A percentile compares a stretch with the other conserved stretches of the same genome.
phyloP scores from a whole-genome alignment of 2,329 filamentous ascomycete genomes.

The Hymenoscyphus albidus region DNA sequence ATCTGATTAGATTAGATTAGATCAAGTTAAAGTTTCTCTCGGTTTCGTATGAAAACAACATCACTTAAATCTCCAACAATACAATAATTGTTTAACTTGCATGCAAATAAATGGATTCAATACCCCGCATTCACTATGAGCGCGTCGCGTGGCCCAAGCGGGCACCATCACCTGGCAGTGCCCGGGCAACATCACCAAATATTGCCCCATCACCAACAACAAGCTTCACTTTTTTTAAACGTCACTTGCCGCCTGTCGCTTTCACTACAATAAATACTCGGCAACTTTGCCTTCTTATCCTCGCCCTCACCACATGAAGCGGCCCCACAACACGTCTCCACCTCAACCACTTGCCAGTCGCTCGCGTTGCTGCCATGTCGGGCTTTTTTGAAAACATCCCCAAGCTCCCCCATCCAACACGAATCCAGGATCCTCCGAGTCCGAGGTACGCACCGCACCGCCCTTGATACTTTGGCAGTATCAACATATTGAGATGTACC shows the following conservation, averaged over 20 bases:
- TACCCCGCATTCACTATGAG: background rate
- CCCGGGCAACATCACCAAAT: background rate
- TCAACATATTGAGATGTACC: background rate
- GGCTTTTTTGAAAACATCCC: slow-evolving; percentile 22
- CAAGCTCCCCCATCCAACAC: slow-evolving; percentile 22
- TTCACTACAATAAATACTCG: background rate
- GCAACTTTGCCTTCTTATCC: background rate
- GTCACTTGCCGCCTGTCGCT: background rate
- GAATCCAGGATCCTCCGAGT: slow-evolving; percentile 47
- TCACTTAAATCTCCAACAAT: background rate
- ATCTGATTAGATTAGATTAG: too few relatives aligned
- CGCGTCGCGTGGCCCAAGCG: background rate
- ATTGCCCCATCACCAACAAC: background rate
- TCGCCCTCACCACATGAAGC: background rate
- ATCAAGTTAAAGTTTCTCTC: too few relatives aligned
- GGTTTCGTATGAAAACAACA: too few relatives aligned
- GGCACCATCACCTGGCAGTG: background rate
- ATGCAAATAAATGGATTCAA: background rate
- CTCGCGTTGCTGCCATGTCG: background rate
- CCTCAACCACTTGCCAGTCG: slow-evolving; percentile 18
- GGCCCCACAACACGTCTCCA: slow-evolving; percentile 18
- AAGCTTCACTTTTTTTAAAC: background rate
- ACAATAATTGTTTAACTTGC: background rate
- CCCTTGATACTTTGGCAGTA: too few relatives aligned
- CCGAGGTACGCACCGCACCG: background rate